Percentiles rank a stretch among this genome's conserved stretches.
Evolutionary conservation across 139 green algal genomes (phyloP).

Genomic region (Volvox africanus): DNA sequence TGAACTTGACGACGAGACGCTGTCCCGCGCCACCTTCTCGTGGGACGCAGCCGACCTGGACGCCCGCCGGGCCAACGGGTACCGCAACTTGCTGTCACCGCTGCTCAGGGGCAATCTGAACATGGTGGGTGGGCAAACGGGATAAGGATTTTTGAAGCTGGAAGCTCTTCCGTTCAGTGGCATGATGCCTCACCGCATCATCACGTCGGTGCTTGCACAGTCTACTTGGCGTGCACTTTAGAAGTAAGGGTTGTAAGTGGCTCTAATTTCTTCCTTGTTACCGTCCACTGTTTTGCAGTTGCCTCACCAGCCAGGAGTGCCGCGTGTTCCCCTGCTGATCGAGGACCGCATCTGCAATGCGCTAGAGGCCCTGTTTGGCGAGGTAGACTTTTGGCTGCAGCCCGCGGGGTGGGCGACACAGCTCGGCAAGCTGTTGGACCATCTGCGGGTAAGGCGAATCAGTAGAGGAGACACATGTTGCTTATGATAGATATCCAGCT

Average conservation of each 20-base stretch:
- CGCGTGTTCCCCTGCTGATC: constrained; percentile 27
- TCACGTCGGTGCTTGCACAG: neutral
- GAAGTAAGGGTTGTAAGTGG: no score
- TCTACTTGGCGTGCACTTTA: no score
- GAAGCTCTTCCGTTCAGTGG: no score
- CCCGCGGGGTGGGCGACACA: neutral
- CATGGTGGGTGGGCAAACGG: constrained; percentile 27
- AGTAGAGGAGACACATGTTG: no score
- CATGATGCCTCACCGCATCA: neutral
- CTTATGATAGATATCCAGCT: no score
- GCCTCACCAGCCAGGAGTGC: constrained; percentile 37
- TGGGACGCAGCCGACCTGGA: constrained; percentile 48
- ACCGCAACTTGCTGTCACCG: constrained; percentile 68
- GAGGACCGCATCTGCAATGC: constrained; percentile 64
- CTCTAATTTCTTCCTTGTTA: no score
- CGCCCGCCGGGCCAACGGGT: constrained; percentile 70
- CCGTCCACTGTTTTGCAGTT: neutral
- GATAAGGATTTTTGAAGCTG: neutral
- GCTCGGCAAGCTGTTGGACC: constrained; percentile 38
- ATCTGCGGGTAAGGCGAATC: constrained; percentile 16
- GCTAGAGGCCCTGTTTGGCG: constrained; percentile 67
- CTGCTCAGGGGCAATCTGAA: constrained; percentile 76
- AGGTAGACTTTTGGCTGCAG: constrained; percentile 73
- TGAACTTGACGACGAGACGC: neutral
- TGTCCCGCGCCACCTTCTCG: constrained; percentile 9